Evolutionary conservation across 2,329 filamentous ascomycete genomes (phyloP).

Genomic region (Venturia pyrina): DNA sequence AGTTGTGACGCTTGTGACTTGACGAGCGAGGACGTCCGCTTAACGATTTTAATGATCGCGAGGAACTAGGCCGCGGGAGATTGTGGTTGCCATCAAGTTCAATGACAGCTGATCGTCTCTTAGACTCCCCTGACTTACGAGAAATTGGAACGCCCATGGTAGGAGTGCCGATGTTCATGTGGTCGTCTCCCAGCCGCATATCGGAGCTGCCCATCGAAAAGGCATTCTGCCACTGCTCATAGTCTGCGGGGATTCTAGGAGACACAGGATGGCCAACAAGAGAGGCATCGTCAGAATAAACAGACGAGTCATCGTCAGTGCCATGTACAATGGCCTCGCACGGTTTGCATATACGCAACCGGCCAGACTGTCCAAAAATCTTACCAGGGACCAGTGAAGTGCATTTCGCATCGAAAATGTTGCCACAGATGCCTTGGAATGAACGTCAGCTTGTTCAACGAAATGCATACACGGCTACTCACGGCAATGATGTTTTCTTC

Average conservation of each 20-base stretch:
- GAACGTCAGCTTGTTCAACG: background rate
- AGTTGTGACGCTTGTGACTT: conserved; percentile 74
- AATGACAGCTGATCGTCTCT: conserved; percentile 76
- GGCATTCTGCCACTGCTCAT: conserved; percentile 3
- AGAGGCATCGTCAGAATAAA: conserved; percentile 75
- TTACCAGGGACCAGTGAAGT: conserved; percentile 83
- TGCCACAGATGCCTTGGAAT: conserved; percentile 58
- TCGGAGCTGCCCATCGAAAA: conserved; percentile 3
- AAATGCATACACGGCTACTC: conserved; percentile 28
- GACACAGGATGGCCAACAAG: conserved; percentile 36
- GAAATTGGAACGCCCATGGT: conserved; percentile 58
- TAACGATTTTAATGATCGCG: conserved; percentile 73
- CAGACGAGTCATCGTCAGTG: conserved; percentile 82
- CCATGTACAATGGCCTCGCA: conserved; percentile 87
- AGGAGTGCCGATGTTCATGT: conserved; percentile 40
- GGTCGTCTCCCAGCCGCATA: conserved; percentile 21
- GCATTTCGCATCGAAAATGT: conserved; percentile 96
- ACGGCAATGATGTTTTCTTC: conserved; percentile 92
- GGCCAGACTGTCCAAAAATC: conserved; percentile 76
- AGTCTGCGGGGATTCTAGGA: conserved; percentile 4
- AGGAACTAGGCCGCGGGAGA: conserved; percentile 84
- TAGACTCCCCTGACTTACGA: conserved; percentile 60
- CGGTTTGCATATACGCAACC: conserved; percentile 81
- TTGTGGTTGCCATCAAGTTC: conserved; percentile 76
- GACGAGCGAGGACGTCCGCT: conserved; percentile 64